A percentile compares a stretch with the other conserved stretches of the same genome.
Evolutionary conservation across 208 protist species (phyloP).

Genomic region (Blastocrithidia nonstop): DNA sequence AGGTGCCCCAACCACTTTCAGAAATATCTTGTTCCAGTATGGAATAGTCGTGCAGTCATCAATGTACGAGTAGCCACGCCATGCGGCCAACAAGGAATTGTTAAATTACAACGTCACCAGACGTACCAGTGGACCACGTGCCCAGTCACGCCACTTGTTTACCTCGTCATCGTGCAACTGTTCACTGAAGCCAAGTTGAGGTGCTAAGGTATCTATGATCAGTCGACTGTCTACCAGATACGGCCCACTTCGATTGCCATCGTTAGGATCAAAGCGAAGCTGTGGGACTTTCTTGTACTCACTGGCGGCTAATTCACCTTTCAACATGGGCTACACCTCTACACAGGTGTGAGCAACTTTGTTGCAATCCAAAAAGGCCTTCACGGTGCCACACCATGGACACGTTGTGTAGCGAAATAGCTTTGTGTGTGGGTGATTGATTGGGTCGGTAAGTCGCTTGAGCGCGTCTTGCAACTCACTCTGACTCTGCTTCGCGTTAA

Average conservation of each 20-base stretch:
- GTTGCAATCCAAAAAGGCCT: constrained; percentile 75
- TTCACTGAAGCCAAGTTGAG: constrained; percentile 24
- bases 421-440: constrained; percentile 18
- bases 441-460: constrained; percentile 20
- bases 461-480: constrained; percentile 28
- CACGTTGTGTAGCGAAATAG: constrained; percentile 83
- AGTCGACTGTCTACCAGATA: constrained; percentile 71
- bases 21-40: constrained; percentile 71
- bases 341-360: constrained; percentile 59
- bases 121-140: constrained; percentile 61
- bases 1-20: constrained; percentile 79
- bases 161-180: constrained; percentile 56
- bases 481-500: constrained; percentile 57
- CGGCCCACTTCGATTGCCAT: constrained; percentile 19
- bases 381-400: constrained; percentile 81
- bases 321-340: constrained; percentile 86
- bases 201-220: constrained; percentile 63
- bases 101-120: constrained; percentile 81
- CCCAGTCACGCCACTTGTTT: constrained; percentile 67
- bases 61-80: constrained; percentile 80
- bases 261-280: constrained; percentile 46
- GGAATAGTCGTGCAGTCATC: constrained; percentile 77
- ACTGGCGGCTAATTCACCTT: constrained; percentile 42
- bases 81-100: constrained; percentile 44
- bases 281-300: constrained; percentile 86